Evolutionary conservation across 1,139 yeast species (phyloP), one percentile per base, ranked within the genome.

Genomic region (Lizanozyma gosingica): DNA sequence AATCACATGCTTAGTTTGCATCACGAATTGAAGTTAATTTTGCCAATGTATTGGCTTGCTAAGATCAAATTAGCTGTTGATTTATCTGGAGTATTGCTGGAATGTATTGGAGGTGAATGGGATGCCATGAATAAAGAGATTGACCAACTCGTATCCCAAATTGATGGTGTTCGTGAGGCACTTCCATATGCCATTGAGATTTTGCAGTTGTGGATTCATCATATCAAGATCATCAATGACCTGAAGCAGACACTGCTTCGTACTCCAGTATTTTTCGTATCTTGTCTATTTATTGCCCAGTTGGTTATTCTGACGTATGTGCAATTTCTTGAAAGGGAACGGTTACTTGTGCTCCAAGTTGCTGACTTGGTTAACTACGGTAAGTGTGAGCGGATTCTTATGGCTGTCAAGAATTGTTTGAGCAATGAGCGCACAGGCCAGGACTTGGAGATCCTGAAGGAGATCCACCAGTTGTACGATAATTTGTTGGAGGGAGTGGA

Each of bases 181-280:
- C 66, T 81, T 2, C 67, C 65, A 33, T 71, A 76, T 47, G 73
- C 83, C 3, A 57, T 80, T 36, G 81, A 76, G 44, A 74, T 81
- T 18, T 63, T 83, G 43, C 74, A 77, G 43, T 62, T 82, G 38
- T 83, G 92, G 92, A 73, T 76, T 38, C 82, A 79, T 46, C 78
- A 80, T 39, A 79, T 81, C 22, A 73, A 80, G 14, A 74, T 77
- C 39, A 72, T 72, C 18, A 73, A 75, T 42, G 82, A 80, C 54
- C 77, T 82, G 2, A 78, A 76, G 44, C 74, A 76, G 51, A 77
- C 83, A 0, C 73, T 84, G 0, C 71, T 80, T 39, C 67, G 86
- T 48, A 81, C 90, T 0, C 92, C 92, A 2, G 83, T 82, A 15
- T 80, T 81, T 55, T 80, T 83, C 51, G 73, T 81, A 35, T 78